Percentiles rank a stretch among this genome's conserved stretches.
Conservation (phyloP, 2,329 filamentous ascomycete genomes). For the Ceratocystis diversiconidia region DNA sequence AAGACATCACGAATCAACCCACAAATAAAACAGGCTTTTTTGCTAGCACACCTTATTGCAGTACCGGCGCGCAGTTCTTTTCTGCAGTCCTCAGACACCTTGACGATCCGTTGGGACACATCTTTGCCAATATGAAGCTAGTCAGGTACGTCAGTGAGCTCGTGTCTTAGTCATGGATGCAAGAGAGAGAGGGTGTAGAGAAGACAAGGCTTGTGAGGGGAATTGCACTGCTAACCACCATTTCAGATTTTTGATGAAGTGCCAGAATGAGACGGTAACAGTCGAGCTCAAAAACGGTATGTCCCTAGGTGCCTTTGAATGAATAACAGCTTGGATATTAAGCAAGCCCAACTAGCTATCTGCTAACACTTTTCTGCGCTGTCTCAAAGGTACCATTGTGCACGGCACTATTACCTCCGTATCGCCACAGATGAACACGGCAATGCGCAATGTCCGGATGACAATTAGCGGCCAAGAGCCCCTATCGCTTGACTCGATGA, state of each 20-base stretch:
- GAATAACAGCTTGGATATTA: not conserved
- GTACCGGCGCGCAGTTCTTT: not conserved
- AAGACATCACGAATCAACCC: not conserved
- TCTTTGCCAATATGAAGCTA: slow-evolving; percentile 68
- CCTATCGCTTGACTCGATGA: slow-evolving; percentile 84
- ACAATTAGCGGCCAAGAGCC: slow-evolving; percentile 77
- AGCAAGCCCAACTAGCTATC: not conserved
- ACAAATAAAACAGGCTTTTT: not conserved
- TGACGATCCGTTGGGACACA: not conserved
- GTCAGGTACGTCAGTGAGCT: slow-evolving; percentile 55
- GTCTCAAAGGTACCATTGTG: slow-evolving; percentile 67
- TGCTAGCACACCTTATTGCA: not conserved
- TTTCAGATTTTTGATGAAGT: slow-evolving; percentile 94
- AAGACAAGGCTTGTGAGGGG: not conserved
- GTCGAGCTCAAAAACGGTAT: slow-evolving; percentile 96
- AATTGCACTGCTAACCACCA: not conserved
- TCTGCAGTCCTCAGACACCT: not conserved
- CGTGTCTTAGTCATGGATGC: not conserved
- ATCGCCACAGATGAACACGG: slow-evolving; percentile 96
- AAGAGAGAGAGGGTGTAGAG: not conserved
- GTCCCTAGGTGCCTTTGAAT: slow-evolving; percentile 19
- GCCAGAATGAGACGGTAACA: slow-evolving; percentile 94
- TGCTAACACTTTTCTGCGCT: not conserved
- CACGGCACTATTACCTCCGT: slow-evolving; percentile 95
- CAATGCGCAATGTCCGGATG: slow-evolving; percentile 93